phyloP scores from a whole-genome alignment of 768 basidiomycete species.

The Lyophyllum shimeji region DNA sequence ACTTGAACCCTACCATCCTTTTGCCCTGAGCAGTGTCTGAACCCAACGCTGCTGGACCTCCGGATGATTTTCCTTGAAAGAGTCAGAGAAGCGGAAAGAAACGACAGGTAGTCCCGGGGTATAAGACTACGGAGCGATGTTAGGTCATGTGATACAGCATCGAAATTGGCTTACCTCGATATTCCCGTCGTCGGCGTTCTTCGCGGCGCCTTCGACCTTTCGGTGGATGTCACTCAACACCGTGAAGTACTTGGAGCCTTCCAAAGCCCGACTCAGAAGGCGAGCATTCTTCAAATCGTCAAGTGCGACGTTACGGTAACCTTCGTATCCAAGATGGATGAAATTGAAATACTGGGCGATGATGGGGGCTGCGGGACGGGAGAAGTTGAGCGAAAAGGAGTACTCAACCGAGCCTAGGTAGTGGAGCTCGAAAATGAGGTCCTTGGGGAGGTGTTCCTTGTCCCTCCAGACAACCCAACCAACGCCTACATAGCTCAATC shows the following conservation, averaged over 20 bases:
- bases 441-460: constrained; percentile 62
- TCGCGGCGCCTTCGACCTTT: constrained; percentile 23
- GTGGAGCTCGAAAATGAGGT: constrained; percentile 71
- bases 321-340: constrained; percentile 58
- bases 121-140: constrained; percentile 38
- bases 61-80: constrained; percentile 53
- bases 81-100: constrained; percentile 61
- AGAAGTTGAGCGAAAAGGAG: constrained; percentile 69
- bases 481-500: constrained; percentile 55
- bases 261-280: constrained; percentile 60
- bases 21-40: constrained; percentile 45
- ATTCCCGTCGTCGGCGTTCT: constrained; percentile 44
- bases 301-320: constrained; percentile 48
- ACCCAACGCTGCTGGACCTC: constrained; percentile 62
- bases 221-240: constrained; percentile 59
- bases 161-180: constrained; percentile 45
- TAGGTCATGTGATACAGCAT: constrained; percentile 10
- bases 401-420: constrained; percentile 66
- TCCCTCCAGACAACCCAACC: constrained; percentile 73
- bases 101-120: constrained; percentile 65
- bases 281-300: constrained; percentile 62
- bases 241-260: constrained; percentile 51
- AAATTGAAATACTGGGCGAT: constrained; percentile 67
- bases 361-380: constrained; percentile 61
- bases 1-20: constrained; percentile 52